Percentiles rank a stretch among this genome's conserved stretches.
Conservation (phyloP, 2,329 filamentous ascomycete genomes). For the Phialophora chinensis region DNA sequence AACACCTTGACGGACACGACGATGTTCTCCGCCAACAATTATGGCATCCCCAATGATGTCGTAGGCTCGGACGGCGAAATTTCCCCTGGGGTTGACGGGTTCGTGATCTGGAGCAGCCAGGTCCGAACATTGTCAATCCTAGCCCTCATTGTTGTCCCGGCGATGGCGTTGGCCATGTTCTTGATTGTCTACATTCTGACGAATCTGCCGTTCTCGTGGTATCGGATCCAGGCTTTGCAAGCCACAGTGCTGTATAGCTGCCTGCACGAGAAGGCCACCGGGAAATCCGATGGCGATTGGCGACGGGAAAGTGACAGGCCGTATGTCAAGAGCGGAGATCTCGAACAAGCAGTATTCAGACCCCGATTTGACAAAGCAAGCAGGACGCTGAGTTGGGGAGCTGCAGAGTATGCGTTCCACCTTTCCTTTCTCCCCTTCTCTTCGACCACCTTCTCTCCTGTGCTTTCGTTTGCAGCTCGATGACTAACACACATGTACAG, state of each 20-base stretch:
- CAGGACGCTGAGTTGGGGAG: constrained; percentile 16
- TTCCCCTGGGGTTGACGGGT: constrained; percentile 10
- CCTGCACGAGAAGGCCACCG: constrained; percentile 16
- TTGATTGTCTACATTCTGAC: constrained; percentile 12
- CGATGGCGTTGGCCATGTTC: constrained; percentile 12
- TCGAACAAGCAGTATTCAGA: constrained; percentile 15
- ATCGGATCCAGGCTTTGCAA: constrained; percentile 19
- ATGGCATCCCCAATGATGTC: constrained; percentile 12
- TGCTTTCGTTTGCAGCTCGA: background rate
- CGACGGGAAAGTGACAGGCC: constrained; percentile 7
- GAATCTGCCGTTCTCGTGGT: constrained; percentile 18
- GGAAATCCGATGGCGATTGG: background rate
- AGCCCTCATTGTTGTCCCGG: constrained; percentile 13
- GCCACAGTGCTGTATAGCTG: constrained; percentile 19
- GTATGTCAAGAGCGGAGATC: constrained; percentile 10
- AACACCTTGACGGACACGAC: constrained; percentile 19
- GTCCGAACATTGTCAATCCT: constrained; percentile 16
- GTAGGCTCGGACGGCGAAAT: background rate
- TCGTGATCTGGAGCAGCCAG: constrained; percentile 19
- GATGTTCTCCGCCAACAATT: constrained; percentile 12
- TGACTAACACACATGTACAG: constrained; percentile 6
- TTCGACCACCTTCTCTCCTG: no score
- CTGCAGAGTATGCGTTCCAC: constrained; percentile 5
- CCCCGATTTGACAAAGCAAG: constrained; percentile 15
- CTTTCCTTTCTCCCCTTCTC: no score